phyloP scores from a whole-genome alignment of 371 early-diverging fungal species.

The Lichtheimia corymbifera region DNA sequence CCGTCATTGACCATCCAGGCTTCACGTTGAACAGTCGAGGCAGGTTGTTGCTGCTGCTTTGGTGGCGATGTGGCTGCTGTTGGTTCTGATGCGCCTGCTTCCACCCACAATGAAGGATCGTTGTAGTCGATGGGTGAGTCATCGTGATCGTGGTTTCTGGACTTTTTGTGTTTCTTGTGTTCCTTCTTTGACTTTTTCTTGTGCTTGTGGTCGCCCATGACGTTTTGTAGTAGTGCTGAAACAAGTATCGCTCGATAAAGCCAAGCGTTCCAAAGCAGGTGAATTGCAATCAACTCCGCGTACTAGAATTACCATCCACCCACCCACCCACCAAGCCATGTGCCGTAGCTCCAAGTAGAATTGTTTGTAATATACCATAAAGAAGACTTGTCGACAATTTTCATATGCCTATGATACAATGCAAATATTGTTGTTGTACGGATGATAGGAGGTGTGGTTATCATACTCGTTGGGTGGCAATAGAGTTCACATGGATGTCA shows the following conservation, averaged over 20 bases:
- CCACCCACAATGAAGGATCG: slow-evolving; percentile 53
- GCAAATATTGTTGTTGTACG: background rate
- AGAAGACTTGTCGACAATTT: background rate
- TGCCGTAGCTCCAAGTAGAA: background rate
- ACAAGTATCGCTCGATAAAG: slow-evolving; percentile 1
- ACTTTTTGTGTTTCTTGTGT: slow-evolving; percentile 43
- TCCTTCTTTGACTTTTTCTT: slow-evolving; percentile 38
- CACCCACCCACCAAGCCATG: background rate
- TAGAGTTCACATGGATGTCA: background rate
- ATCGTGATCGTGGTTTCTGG: slow-evolving; percentile 12
- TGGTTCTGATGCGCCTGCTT: slow-evolving; percentile 24
- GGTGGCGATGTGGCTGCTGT: slow-evolving; percentile 1
- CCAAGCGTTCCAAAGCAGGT: background rate
- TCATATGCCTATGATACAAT: background rate
- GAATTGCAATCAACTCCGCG: background rate
- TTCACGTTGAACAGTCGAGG: slow-evolving; percentile 25
- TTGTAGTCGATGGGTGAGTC: slow-evolving; percentile 43
- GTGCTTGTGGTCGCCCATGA: slow-evolving; percentile 48
- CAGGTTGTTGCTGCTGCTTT: slow-evolving; percentile 5
- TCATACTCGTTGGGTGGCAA: too few species aligned
- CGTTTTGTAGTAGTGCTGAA: background rate
- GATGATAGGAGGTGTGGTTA: background rate
- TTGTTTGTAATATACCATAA: background rate
- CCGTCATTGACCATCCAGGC: slow-evolving; percentile 51
- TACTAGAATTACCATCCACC: background rate